Base-by-base conservation (phyloP, 2,329 filamentous ascomycete species). In the Fusarium guadeloupense region DNA sequence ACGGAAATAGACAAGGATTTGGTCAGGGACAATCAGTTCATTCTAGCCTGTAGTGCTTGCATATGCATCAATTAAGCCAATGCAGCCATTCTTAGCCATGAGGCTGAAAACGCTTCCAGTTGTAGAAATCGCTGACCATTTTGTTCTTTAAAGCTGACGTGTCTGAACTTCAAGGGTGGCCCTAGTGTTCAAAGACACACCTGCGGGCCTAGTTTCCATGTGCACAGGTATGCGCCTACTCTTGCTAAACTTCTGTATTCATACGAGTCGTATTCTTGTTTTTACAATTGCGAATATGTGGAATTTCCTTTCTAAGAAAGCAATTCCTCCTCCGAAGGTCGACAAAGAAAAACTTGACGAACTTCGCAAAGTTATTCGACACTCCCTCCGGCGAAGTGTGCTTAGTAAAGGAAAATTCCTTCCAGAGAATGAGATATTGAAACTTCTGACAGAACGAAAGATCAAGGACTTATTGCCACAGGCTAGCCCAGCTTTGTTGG, bases 21-120 rank as follows among this genome's bases (percentile, higher is more conserved):
- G 1, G 28, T n/a, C n/a, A n/a, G n/a, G n/a, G n/a, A n/a, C n/a
- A n/a, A n/a, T n/a, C n/a, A n/a, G n/a, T n/a, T n/a, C n/a, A n/a
- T n/a, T n/a, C 28, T 16, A 26, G 16, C 16, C 8, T 43, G 33
- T 9, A 51, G 40, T 34, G 31, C 39, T 35, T 55, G 47, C 52
- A 53, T 55, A 53, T 55, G 52, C 40, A 40, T 53, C 17, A 20
- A 10, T 9, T 16, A 9, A 46, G 2, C 19, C 34, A 37, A 35
- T 53, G 26, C 47, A 37, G 26, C 23, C 31, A 19, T 17, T 16
- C 26, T 13, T 20, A 6, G 23, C 9, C 9, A 33, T 51, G 30
- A 23, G 43, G 49, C 43, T 49, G 43, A 35, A 16, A 8, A 12
- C 9, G n/a, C 19, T 12, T 19, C 43, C 34, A 19, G 20, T n/a